A percentile compares a stretch with the other conserved stretches of the same genome.
phyloP scores from a whole-genome alignment of 148 eudicot species.

The Hydrangea macrophylla region DNA sequence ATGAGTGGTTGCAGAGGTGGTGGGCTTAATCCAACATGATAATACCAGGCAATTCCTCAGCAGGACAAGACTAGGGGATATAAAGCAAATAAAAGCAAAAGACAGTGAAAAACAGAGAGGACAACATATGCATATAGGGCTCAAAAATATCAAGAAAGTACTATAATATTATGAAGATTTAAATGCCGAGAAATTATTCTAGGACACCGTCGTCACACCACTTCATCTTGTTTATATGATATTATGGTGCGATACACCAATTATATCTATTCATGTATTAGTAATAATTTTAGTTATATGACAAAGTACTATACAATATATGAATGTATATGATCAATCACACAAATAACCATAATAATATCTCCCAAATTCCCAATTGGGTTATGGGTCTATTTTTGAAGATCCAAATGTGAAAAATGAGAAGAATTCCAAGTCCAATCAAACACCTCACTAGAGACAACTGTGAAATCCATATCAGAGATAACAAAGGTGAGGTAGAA shows the following conservation, averaged over 20 bases:
- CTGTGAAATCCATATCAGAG: constrained; percentile 5
- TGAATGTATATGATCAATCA: too few relatives aligned
- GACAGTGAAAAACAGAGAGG: neutral
- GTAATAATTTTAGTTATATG: too few relatives aligned
- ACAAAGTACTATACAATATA: too few relatives aligned
- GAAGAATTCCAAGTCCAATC: neutral
- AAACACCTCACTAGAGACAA: neutral
- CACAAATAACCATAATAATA: too few relatives aligned
- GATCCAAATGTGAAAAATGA: constrained; percentile 2
- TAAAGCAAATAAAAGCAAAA: neutral
- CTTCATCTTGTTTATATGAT: too few relatives aligned
- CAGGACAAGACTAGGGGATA: neutral
- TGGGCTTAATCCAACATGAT: neutral
- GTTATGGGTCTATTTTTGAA: constrained; percentile 7
- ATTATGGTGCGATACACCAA: too few relatives aligned
- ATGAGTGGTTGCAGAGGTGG: neutral
- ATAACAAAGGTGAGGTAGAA: constrained; percentile 19
- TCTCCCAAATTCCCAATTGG: too few relatives aligned
- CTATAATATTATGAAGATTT: neutral
- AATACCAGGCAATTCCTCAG: neutral
- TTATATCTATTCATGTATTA: too few relatives aligned
- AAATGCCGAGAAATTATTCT: too few relatives aligned
- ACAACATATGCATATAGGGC: neutral
- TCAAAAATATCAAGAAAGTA: neutral
- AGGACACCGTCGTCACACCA: too few relatives aligned